Base-by-base conservation (phyloP, 495 filamentous ascomycete genomes). In the Talaromyces nanjingensis region DNA sequence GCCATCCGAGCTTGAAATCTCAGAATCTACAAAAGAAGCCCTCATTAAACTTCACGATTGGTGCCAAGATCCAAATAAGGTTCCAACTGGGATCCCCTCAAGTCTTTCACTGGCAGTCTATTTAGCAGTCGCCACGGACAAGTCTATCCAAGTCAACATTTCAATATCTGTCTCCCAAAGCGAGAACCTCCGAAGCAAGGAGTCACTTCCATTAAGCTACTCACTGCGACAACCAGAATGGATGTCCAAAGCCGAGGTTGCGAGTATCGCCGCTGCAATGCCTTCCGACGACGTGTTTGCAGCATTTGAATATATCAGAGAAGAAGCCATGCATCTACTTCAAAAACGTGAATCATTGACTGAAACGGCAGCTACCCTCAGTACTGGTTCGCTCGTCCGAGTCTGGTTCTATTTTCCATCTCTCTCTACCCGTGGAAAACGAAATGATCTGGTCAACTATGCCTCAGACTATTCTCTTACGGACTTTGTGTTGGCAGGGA, bases 241-340 rank as follows among this genome's bases (percentile, higher is more conserved):
- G 76, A 73, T 79, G 69, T 76, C 76, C 8, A 76, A 74, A 65
- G 76, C 76, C 5, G 75, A 79, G 42, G 63, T 77, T 0, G 68
- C 69, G 2, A 47, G 20, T 27, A 27, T 79, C 7, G 59, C 74
- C 0, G 59, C 71, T 5, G 64, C 62, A 16, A 74, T 79, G 62
- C 76, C 75, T 0, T 37, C 54, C 52, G 70, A 66, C 27, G 76
- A 79, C 56, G 65, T 70, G 4, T 53, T 79, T 12, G 72, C 71
- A 53, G 73, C 70, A 33, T 69, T 79, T 3, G 71, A 75, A 55
- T 73, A n/a, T 42, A 42, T 42, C 37, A 42, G 47, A 65, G 59
- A 70, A 45, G 57, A 67, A 68, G 65, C 66, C 12, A 42, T 56
- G 65, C 69, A 69, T 33, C 69, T 64, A 68, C 58, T 63, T 63